Evolutionary conservation across 2,329 filamentous ascomycete genomes (phyloP).

Genomic region (Raffaelea arxii): DNA sequence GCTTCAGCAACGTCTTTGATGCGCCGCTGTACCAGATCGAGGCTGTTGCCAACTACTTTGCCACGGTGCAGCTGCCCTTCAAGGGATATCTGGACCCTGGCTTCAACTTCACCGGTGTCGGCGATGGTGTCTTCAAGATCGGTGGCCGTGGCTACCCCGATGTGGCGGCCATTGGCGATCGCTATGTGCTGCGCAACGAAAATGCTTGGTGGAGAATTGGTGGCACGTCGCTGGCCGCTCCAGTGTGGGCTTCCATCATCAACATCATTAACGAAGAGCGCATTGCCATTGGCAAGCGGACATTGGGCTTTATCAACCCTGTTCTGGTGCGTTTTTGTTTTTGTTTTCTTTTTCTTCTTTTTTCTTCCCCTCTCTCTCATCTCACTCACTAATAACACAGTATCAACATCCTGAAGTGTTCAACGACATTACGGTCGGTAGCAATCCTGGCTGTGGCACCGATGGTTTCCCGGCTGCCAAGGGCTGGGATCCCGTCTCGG

Average conservation of each 20-base stretch:
- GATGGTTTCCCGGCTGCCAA: constrained; percentile 18
- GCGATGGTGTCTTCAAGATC: constrained; percentile 10
- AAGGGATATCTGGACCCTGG: constrained; percentile 1
- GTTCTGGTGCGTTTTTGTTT: constrained; percentile 10
- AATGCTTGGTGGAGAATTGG: constrained; percentile 22
- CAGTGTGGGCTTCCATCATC: constrained; percentile 47
- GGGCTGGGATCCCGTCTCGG: constrained; percentile 19
- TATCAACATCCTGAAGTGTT: constrained; percentile 21
- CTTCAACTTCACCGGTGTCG: constrained; percentile 8
- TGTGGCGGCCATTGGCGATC: constrained; percentile 15
- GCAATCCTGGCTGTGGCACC: constrained; percentile 22
- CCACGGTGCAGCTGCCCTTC: constrained; percentile 10
- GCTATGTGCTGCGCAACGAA: constrained; percentile 15
- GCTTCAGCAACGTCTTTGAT: constrained; percentile 20
- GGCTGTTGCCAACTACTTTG: constrained; percentile 17
- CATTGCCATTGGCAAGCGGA: constrained; percentile 32
- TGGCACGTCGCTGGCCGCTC: constrained; percentile 45
- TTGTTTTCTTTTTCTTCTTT: neutral
- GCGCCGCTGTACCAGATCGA: constrained; percentile 30
- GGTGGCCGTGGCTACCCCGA: constrained; percentile 15
- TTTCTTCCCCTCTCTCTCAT: no score
- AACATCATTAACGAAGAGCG: constrained; percentile 53
- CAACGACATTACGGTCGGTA: constrained; percentile 19
- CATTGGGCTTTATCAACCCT: constrained; percentile 25
- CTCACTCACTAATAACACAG: neutral